Base-by-base conservation (phyloP, 2,329 filamentous ascomycete genomes). In the Domatiomyces catenatus region DNA sequence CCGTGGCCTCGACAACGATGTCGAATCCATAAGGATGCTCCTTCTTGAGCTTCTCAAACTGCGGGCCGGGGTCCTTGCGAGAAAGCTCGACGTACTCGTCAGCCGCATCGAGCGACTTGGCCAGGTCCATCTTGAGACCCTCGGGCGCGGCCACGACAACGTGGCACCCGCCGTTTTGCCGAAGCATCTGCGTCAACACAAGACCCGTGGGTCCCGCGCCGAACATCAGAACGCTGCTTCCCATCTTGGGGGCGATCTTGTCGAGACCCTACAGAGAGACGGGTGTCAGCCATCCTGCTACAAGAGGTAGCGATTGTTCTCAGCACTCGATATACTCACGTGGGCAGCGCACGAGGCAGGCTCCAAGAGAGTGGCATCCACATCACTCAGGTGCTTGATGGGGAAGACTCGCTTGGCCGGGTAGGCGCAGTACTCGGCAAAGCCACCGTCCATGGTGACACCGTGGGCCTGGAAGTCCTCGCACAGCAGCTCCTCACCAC, bases 1-100 rank as follows among this genome's bases (percentile, higher is more conserved):
- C 83, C 10, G 82, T 85, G 36, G 82, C 81, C 69, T 85, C 80
- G 19, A 84, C 75, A 20, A 84, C 80, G 55, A 85, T 79, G 57
- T 86, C 82, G 61, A 86, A 86, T 2, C 83, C 83, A 59, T 85
- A 79, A 0, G 81, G 81, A 64, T 86, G 79, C 45, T 79, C 73
- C 43, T 69, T 66, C 68, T 79, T 80, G 54, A 86, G 67, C 60
- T 79, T 69, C 44, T 74, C 68, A 64, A 83, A 81, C 61, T 83
- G 79, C 15, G 71, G 72, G 39, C 70, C 66, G 5, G 79, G 72
- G 55, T 80, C 70, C 52, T 65, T 62, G 36, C 69, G 67, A 1
- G 70, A 72, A 19, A 75, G 66, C 32, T 64, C 64, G 20, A 75
- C 53, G 52, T 72, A 75, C 51, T 68, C 66, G 49, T 75, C 72